Percentiles rank a stretch among this genome's conserved stretches.
Evolutionary conservation across 2,329 filamentous ascomycete genomes (phyloP).

Genomic region (Leptoxyphium fumago): DNA sequence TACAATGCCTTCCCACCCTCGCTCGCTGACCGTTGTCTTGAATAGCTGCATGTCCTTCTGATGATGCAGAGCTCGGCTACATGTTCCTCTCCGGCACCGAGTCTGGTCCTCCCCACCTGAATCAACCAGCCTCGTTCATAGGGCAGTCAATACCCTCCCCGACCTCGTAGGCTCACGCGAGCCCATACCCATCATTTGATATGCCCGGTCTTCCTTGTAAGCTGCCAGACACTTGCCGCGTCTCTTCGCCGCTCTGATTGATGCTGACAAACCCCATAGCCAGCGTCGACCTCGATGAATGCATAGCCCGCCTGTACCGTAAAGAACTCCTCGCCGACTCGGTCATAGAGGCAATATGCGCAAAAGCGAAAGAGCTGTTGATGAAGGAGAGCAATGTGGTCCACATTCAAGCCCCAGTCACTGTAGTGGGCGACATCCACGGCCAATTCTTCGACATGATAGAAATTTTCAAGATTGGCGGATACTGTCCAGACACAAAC

Average conservation of each 20-base stretch:
- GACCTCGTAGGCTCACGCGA: background rate
- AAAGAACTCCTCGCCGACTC: conserved; percentile 95
- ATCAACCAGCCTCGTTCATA: background rate
- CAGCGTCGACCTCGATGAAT: conserved; percentile 96
- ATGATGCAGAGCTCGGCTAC: background rate
- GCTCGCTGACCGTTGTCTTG: background rate
- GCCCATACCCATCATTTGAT: conserved; percentile 5
- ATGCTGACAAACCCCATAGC: conserved; percentile 35
- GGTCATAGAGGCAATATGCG: conserved; percentile 97
- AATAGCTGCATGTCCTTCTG: background rate
- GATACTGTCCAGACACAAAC: conserved; percentile 94
- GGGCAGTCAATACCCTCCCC: too few species aligned
- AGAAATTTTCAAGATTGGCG: conserved; percentile 97
- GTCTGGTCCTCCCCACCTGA: background rate
- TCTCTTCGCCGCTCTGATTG: background rate
- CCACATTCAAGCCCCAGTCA: conserved; percentile 87
- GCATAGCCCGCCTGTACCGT: conserved; percentile 89
- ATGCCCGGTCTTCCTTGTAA: conserved; percentile 39
- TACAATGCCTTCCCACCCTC: too few species aligned
- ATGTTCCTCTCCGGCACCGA: background rate
- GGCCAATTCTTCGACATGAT: conserved; percentile 98
- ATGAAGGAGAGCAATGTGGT: conserved; percentile 99
- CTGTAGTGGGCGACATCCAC: conserved; percentile 95
- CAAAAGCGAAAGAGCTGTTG: conserved; percentile 94
- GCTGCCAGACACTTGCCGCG: conserved; percentile 3